Evolutionary conservation across 2,329 filamentous ascomycete genomes (phyloP).

Genomic region (Diaporthe citrichinensis): DNA sequence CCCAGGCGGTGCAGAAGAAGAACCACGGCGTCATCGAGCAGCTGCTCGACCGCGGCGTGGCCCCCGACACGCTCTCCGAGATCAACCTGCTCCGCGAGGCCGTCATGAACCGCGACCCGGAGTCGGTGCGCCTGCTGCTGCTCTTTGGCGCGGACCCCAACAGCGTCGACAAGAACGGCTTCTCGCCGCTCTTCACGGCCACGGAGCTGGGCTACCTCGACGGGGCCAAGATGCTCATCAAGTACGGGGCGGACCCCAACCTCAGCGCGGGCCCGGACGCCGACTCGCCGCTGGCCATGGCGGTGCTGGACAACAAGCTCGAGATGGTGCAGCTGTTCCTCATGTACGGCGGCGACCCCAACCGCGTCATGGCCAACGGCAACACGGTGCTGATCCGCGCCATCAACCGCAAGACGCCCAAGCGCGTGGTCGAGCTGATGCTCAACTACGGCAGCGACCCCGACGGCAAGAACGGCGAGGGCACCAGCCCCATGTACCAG

Average conservation of each 20-base stretch:
- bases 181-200: conserved; percentile 65
- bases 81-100: conserved; percentile 67
- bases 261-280: conserved; percentile 58
- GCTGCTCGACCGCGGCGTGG: conserved; percentile 70
- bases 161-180: conserved; percentile 60
- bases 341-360: conserved; percentile 72
- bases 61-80: conserved; percentile 62
- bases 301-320: conserved; percentile 66
- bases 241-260: conserved; percentile 67
- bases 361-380: conserved; percentile 67
- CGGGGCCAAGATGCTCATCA: conserved; percentile 71
- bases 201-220: conserved; percentile 68
- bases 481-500: conserved; percentile 74
- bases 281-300: conserved; percentile 68
- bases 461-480: conserved; percentile 71
- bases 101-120: conserved; percentile 63
- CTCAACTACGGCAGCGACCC: conserved; percentile 72
- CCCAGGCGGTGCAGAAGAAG: conserved; percentile 68
- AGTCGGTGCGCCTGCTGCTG: conserved; percentile 68
- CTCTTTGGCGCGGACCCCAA: conserved; percentile 72
- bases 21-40: conserved; percentile 71
- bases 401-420: conserved; percentile 71
- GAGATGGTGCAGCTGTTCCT: conserved; percentile 72
- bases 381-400: conserved; percentile 72
- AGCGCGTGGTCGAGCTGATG: conserved; percentile 69